Evolutionary conservation across 805 yeast genomes (phyloP), one percentile per base, ranked within the genome.

Genomic region (Wickerhamomyces queroliae): DNA sequence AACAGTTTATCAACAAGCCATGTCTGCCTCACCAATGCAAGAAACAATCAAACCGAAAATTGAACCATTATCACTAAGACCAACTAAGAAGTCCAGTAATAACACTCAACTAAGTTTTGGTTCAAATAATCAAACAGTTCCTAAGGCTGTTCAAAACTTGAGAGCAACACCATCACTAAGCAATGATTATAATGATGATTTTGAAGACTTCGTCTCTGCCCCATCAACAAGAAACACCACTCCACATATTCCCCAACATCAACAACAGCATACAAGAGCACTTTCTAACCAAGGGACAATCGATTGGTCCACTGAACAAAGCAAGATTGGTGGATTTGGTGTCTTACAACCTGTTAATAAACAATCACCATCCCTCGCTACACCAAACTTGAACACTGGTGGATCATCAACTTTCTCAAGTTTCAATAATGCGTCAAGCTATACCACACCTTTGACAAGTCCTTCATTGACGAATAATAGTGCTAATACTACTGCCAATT

Each of bases 201-300:
- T 47, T 26, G 63, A 60, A 24, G 64, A 55, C 25, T 59, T 56
- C 37, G 61, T 57, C 27, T 56, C 55, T 15, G 59, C 61, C 19
- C 61, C 61, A 27, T 48, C 59, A 3, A 43, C 59, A 2, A 39
- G 50, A 12, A 38, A 45, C 0, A 31, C 52, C 11, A 48, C 60
- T 13, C 40, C 45, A 17, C 30, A 23, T 23, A 23, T 8, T 23
- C 10, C 31, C 31, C 19, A 28, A 28, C 29, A 11, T 26, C 29
- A 26, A 16, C 29, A 26, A 16, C 29, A n/a, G 5, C 9, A 26
- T 17, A 26, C 7, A 11, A 16, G 3, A 26, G 17, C 5, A 4
- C 17, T 7, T 26, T 26, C n/a, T 7, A 28, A 7, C 7, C 31
- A 5, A 12, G 17, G 17, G 10, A 10, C 31, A 3, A 30, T 30